phyloP scores from a whole-genome alignment of 768 basidiomycete species.

The Crepidotus variabilis region DNA sequence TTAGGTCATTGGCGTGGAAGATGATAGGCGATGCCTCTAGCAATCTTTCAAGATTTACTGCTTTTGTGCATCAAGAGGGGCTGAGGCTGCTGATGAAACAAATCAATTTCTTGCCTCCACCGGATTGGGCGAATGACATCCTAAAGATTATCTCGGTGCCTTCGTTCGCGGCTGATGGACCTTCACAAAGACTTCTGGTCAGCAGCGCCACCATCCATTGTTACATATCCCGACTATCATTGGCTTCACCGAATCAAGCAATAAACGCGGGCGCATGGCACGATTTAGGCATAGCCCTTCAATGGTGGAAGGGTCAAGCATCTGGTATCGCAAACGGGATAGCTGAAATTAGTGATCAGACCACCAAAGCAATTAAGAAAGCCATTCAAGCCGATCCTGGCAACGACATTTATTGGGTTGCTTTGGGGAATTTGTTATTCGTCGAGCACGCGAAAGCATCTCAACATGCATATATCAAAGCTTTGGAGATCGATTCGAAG shows the following conservation, averaged over 20 bases:
- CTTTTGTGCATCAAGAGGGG: constrained; percentile 40
- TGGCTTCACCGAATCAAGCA: constrained; percentile 49
- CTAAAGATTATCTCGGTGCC: constrained; percentile 34
- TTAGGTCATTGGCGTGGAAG: constrained; percentile 82
- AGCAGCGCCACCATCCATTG: constrained; percentile 53
- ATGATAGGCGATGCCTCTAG: constrained; percentile 71
- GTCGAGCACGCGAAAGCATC: constrained; percentile 63
- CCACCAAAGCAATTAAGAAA: constrained; percentile 54
- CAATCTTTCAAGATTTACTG: constrained; percentile 52
- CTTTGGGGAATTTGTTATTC: constrained; percentile 74
- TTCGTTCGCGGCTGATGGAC: constrained; percentile 15
- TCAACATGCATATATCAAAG: constrained; percentile 90
- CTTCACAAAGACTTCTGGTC: constrained; percentile 30
- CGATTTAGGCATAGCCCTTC: constrained; percentile 67
- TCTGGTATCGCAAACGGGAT: constrained; percentile 22
- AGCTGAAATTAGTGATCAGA: constrained; percentile 34
- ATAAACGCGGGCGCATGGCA: constrained; percentile 61
- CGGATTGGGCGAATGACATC: constrained; percentile 38
- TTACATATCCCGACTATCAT: constrained; percentile 58
- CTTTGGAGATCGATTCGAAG: constrained; percentile 85
- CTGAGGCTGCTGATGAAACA: constrained; percentile 31
- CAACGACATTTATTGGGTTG: constrained; percentile 77
- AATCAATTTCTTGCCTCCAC: constrained; percentile 35
- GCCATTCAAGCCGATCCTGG: constrained; percentile 71
- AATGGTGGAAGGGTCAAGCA: constrained; percentile 35